Evolutionary conservation across 108 stramenopile species (phyloP).

Genomic region (Seminavis robusta): DNA sequence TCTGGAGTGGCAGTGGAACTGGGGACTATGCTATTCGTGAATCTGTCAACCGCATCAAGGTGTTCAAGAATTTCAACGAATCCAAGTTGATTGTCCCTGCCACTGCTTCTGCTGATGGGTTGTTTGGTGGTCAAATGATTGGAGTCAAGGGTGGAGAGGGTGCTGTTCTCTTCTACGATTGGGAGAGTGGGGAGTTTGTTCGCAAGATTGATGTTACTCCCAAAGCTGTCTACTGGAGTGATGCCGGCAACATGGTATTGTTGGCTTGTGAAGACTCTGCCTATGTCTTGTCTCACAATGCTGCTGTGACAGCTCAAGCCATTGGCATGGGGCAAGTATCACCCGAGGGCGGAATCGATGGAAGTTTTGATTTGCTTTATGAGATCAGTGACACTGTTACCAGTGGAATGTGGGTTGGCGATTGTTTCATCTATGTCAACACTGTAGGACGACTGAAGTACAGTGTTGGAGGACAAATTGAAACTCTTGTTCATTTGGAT

Average conservation of each 20-base stretch:
- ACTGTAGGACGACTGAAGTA: constrained; percentile 90
- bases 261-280: constrained; percentile 90
- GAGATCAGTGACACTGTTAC: constrained; percentile 90
- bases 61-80: constrained; percentile 97
- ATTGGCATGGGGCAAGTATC: constrained; percentile 78
- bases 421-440: constrained; percentile 98
- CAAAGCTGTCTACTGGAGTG: constrained; percentile 96
- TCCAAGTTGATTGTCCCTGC: constrained; percentile 79
- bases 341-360: constrained; percentile 95
- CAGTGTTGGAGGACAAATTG: constrained; percentile 97
- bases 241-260: constrained; percentile 90
- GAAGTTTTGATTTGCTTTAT: constrained; percentile 91
- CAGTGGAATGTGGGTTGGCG: constrained; percentile 98
- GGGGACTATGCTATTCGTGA: constrained; percentile 98
- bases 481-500: constrained; percentile 95
- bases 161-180: constrained; percentile 94
- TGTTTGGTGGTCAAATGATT: constrained; percentile 93
- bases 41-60: constrained; percentile 85
- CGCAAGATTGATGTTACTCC: constrained; percentile 94
- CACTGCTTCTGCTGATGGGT: constrained; percentile 87
- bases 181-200: constrained; percentile 92
- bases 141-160: constrained; percentile 93
- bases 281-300: constrained; percentile 90
- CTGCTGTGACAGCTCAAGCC: constrained; percentile 74
- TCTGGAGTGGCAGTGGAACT: constrained; percentile 93